Evolutionary conservation across 768 basidiomycete species (phyloP), one percentile per base, ranked within the genome.

Genomic region (Boletellus sp.): DNA sequence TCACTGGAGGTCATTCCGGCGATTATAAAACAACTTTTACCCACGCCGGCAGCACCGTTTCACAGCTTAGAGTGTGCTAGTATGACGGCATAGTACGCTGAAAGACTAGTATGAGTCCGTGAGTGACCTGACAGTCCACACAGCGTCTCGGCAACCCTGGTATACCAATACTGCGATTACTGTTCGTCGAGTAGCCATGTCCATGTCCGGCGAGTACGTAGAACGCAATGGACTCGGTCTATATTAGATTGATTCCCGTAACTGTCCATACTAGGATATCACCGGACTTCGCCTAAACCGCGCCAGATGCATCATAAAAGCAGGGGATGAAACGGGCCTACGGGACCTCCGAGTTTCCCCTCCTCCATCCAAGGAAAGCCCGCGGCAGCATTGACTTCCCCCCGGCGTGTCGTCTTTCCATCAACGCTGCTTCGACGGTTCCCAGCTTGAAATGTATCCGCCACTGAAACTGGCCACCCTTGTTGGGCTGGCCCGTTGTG

Each of bases 381-480:
- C 28, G 9, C 28, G 28, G 11, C n/a, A 11, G 28, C 11, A 10
- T 9, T 20, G 20, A 22, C 34, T 34, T 11, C 13, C 26, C 32
- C 4, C 31, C 31, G 19, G 8, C 13, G 16, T n/a, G 20, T 33
- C 42, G n/a, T 17, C 19, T 11, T 11, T 28, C 28, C 28, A 28
- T 28, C 28, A 8, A 28, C 28, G 9, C 11, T 11, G 9, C 28
- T 28, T 42, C 17, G 17, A 19, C 10, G 41, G 31, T 33, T 43
- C 22, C 12, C 28, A 17, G 31, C 26, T 11, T 24, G 15, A 23
- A n/a, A 75, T 78, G 78, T 65, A 65, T 34, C 64, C 62, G 9
- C 31, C 19, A 10, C 38, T 56, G 24, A 59, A 47, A 37, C 19
- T 53, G 6, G 53, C 42, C 26, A 34, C 44, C 39, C 33, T 69